Percentiles rank a stretch among this genome's conserved stretches.
These are phyloP conservation scores for Oryza glaberrima DNA, from an alignment of 176 grass and related monocot species.

Conservation along the genomic window DNA sequence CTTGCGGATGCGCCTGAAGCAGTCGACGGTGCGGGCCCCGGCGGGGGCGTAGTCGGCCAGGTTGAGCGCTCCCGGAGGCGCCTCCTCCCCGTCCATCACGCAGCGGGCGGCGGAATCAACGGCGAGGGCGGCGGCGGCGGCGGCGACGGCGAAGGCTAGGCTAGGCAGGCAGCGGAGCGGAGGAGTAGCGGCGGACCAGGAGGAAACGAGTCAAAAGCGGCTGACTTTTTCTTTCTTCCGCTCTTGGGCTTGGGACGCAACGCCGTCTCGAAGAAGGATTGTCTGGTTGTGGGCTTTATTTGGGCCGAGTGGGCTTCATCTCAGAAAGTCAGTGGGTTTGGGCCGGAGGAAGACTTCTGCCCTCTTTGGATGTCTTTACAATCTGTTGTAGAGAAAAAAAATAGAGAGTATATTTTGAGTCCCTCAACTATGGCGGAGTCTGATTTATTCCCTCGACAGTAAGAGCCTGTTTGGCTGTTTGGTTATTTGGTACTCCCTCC, in stretches of 20 bases:
- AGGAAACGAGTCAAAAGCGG: conserved; percentile 27
- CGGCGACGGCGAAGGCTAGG: too few species aligned
- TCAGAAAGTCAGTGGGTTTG: too few species aligned
- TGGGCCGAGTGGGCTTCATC: not conserved
- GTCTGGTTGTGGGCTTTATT: not conserved
- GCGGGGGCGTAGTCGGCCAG: conserved; percentile 55
- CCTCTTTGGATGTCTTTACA: too few species aligned
- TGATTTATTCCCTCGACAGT: too few species aligned
- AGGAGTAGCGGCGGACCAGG: not conserved
- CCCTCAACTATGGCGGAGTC: too few species aligned
- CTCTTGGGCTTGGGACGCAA: not conserved
- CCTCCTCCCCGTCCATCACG: conserved; percentile 53
- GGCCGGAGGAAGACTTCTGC: too few species aligned
- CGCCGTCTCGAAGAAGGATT: too few species aligned
- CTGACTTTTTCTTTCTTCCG: not conserved
- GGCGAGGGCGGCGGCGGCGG: conserved; percentile 5
- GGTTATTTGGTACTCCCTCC: too few species aligned
- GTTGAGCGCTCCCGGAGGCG: conserved; percentile 58
- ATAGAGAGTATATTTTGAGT: too few species aligned
- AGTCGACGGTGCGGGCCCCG: conserved; percentile 71
- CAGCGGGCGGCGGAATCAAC: not conserved
- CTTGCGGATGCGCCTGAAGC: conserved; percentile 83
- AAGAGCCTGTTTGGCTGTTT: too few species aligned
- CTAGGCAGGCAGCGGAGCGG: conserved; percentile 8
- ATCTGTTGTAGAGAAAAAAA: too few species aligned